Evolutionary conservation across 352 stramenopile genomes (phyloP).

Genomic region (Halophytophthora batemanensis): DNA sequence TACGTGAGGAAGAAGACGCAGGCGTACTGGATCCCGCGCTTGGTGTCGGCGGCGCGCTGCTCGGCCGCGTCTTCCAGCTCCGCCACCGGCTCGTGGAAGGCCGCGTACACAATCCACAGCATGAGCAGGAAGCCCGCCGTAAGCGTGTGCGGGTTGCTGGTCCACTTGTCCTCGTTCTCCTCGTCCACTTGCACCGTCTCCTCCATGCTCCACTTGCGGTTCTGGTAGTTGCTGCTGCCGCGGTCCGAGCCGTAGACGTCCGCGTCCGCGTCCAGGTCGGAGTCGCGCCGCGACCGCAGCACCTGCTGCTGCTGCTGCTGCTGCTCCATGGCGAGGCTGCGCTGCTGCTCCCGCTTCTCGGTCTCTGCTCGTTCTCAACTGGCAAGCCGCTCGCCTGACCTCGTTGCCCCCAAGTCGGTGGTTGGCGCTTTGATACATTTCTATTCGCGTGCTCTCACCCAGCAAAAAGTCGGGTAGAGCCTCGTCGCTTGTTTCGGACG

Average conservation of each 20-base stretch:
- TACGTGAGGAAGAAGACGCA: constrained; percentile 86
- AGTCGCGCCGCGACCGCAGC: constrained; percentile 52
- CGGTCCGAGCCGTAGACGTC: constrained; percentile 42
- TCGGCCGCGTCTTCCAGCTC: constrained; percentile 33
- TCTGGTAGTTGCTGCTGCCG: constrained; percentile 61
- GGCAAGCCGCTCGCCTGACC: too few relatives aligned
- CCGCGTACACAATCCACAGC: constrained; percentile 82
- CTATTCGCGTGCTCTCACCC: constrained; percentile 3
- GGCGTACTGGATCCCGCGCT: constrained; percentile 78
- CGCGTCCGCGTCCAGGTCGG: constrained; percentile 41
- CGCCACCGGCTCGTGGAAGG: constrained; percentile 57
- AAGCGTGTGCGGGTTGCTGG: constrained; percentile 80
- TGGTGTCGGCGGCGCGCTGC: constrained; percentile 48
- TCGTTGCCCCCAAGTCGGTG: constrained; percentile 1
- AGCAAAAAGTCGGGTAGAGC: not conserved
- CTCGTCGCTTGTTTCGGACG: too few relatives aligned
- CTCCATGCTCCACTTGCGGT: constrained; percentile 85
- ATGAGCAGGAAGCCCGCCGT: constrained; percentile 78
- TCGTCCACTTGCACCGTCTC: constrained; percentile 74
- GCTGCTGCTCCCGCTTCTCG: not conserved
- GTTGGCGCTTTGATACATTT: constrained; percentile 14
- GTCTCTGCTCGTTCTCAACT: constrained; percentile 12
- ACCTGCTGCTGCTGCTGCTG: constrained; percentile 44
- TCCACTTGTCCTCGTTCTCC: constrained; percentile 77
- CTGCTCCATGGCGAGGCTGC: constrained; percentile 15